Base-by-base conservation (phyloP, 1,284 basidiomycete species). In the Pterulicium gracile region DNA sequence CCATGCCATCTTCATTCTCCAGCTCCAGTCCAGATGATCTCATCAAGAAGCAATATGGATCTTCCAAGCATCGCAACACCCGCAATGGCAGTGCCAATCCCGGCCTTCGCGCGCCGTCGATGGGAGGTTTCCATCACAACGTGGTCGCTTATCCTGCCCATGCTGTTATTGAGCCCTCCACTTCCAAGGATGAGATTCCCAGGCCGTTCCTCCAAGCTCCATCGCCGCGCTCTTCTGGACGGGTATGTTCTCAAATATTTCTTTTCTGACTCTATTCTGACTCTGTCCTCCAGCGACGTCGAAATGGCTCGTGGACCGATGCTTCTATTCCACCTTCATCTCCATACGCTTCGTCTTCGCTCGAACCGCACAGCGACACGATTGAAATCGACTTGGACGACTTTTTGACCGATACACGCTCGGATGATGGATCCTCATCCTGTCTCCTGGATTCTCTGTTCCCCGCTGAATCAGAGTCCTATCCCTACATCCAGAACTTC, bases 391-490 rank as follows among this genome's bases (percentile, higher is more conserved):
- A 69, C 46, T 69, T 88, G n/a, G 77, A 86, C 54, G 85, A 89
- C 53, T 89, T n/a, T 67, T 89, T 24, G 82, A 89, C 49, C 67
- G 79, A 1, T 77, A 84, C 0, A 75, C 85, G 60, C 66, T 88
- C 42, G 13, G 75, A 78, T 52, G 66, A 72, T 3, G 78, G 79
- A 48, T 66, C 71, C 3, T 59, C 61, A 12, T 49, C 47, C 17
- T 35, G 42, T 40, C 55, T 51, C 48, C 47, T 48, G 53, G 60
- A 48, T 47, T 47, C 43, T 44, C 53, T 46, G 51, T 59, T 18
- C 49, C 58, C 55, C 57, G 61, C 52, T 58, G 69, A 58, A 49
- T 61, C 48, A 59, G 68, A 60, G 60, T 61, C 47, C 2, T 62
- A 56, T 15, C 53, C 45, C 47, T 52, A 56, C 18, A 42, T 48